Evolutionary conservation across 768 basidiomycete species (phyloP), one percentile per base, ranked within the genome.

Genomic region (Roridomyces roridus): DNA sequence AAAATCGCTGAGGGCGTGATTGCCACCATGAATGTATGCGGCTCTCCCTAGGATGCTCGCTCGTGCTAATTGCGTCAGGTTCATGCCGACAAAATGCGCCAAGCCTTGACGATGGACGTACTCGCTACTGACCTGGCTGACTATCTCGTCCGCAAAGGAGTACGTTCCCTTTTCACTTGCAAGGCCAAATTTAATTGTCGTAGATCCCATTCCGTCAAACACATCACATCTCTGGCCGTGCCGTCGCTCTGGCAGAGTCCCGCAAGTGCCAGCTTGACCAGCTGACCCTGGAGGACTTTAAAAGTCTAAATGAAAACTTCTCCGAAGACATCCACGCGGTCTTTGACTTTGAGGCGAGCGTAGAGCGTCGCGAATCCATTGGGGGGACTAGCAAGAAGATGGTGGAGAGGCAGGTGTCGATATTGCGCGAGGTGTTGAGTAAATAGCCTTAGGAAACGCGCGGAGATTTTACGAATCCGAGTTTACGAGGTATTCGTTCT

Each of bases 141-240:
- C 71, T 98, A 99, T 73, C 90, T 99, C 36, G 97, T 99, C 59
- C 91, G 96, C 65, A 98, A 97, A 81, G 96, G 97, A 62, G 96
- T 97, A 73, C 63, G 91, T 82, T 5, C 45, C 56, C 40, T 20
- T 45, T 25, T 29, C 53, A n/a, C 36, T 23, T 43, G 46, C 46
- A 37, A n/a, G 10, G 25, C 18, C 24, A 35, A 44, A n/a, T 43
- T 45, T 29, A 59, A 29, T n/a, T 25, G 8, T 28, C 7, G 12
- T 65, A 97, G 96, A 92, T 95, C 39, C 97, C 97, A 8, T 98
- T 99, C 86, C 89, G 97, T 40, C 94, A 98, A 74, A 99, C 97
- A 1, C 97, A 99, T 70, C 97, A 99, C 71, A 87, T 99, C 64
- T 98, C 97, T 5, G 97, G 97, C 5, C 88, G 94, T 14, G 95